A percentile compares a stretch with the other conserved stretches of the same genome.
Conservation (phyloP, 305 asterid genomes). For the Fraxinus nigra region DNA sequence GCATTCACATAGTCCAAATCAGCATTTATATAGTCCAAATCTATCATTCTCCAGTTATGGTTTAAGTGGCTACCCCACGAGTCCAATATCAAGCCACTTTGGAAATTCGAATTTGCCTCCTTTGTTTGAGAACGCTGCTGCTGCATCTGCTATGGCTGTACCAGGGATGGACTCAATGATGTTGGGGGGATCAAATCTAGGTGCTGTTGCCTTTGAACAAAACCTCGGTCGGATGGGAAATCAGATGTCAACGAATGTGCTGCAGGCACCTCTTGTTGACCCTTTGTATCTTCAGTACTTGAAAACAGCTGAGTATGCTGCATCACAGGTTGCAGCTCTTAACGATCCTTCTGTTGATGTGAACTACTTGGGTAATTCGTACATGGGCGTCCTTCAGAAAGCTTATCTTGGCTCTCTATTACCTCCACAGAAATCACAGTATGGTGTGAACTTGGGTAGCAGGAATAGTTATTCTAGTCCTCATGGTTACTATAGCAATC, state of each 20-base stretch:
- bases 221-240: conserved; percentile 60
- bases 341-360: conserved; percentile 70
- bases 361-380: conserved; percentile 68
- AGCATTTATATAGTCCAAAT: conserved; percentile 74
- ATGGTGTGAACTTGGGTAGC: conserved; percentile 55
- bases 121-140: conserved; percentile 93
- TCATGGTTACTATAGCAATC: conserved; percentile 84
- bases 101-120: conserved; percentile 80
- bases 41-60: conserved; percentile 60
- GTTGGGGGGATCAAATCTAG: conserved; percentile 62
- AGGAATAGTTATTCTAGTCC: conserved; percentile 56
- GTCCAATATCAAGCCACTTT: conserved; percentile 71
- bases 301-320: conserved; percentile 64
- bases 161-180: conserved; percentile 85
- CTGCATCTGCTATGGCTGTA: conserved; percentile 78
- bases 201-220: conserved; percentile 57
- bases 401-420: conserved; percentile 67
- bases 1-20: neutral
- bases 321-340: conserved; percentile 73
- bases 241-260: conserved; percentile 53
- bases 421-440: conserved; percentile 80
- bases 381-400: conserved; percentile 82
- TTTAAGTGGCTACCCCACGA: conserved; percentile 67
- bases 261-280: conserved; percentile 67
- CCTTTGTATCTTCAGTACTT: conserved; percentile 85